Conservation (phyloP, 441 rosid species). For the Capsella rubella region DNA sequence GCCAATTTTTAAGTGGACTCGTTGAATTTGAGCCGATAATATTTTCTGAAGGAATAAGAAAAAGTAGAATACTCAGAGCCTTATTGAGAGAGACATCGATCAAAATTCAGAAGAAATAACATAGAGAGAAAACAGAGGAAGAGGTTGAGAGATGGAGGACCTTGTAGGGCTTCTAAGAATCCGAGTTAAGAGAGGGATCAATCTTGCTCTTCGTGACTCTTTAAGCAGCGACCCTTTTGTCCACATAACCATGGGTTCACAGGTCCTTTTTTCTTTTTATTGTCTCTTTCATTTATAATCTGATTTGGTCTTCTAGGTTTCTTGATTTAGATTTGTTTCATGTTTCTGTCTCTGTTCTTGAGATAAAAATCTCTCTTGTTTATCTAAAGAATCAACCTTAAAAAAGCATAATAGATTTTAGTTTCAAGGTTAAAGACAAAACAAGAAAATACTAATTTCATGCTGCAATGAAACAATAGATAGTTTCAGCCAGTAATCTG, state of each 20-base stretch:
- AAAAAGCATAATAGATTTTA: neutral
- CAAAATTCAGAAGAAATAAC: neutral
- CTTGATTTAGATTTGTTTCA: neutral
- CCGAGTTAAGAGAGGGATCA: constrained; percentile 45
- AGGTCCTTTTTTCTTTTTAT: neutral
- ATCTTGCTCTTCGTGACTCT: constrained; percentile 42
- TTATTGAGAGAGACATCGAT: neutral
- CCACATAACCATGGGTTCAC: constrained; percentile 42
- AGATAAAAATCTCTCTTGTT: neutral
- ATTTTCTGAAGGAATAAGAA: neutral
- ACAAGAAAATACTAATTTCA: neutral
- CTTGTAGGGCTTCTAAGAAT: constrained; percentile 36
- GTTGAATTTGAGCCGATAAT: constrained; percentile 33
- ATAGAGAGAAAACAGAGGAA: constrained; percentile 17
- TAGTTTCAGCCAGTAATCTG: neutral
- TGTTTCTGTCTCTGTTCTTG: constrained; percentile 24
- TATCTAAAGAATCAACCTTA: neutral
- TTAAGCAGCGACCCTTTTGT: constrained; percentile 46
- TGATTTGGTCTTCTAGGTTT: constrained; percentile 20
- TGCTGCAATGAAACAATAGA: neutral
- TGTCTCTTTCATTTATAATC: constrained; percentile 5
- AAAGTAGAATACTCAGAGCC: neutral
- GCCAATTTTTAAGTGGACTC: constrained; percentile 14
- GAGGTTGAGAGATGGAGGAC: constrained; percentile 41
- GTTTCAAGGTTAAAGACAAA: neutral